Base-by-base conservation (phyloP, 306 rosid species). In the Cicer yamashitae region DNA sequence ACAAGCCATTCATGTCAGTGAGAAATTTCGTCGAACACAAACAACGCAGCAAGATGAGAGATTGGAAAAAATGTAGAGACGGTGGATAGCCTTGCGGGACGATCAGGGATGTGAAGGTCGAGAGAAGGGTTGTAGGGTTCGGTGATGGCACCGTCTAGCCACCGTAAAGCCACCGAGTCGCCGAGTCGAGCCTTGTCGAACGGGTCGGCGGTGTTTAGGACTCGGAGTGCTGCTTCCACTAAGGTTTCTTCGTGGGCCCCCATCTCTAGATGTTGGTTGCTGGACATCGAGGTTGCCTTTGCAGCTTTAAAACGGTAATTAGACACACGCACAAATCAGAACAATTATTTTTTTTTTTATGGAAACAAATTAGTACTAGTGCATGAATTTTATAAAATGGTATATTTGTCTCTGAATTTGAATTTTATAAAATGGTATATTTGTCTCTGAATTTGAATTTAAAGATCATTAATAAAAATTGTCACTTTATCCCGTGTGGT, bases 171-270 rank as follows among this genome's bases (percentile, higher is more conserved):
- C 13, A 83, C 90, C 0, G 74, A 34, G 72, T 91, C 91, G 45
- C 97, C 96, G 62, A 93, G 83, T 14, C 72, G 88, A 8, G 97
- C 96, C 81, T 93, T 93, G 82, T 93, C 91, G 82, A 85, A 89
- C 0, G 97, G 97, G 85, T 93, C 92, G 62, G 87, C 84, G 12
- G 93, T 88, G 84, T 86, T 88, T 15, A 93, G 92, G 57, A 93
- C 85, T 70, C 93, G 89, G 52, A 89, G 86, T 76, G 93, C 98
- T 46, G 93, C 92, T 65, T 87, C 92, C 11, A 86, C 89, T 30
- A 93, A 82, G 71, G 79, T 88, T 77, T 87, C 87, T 44, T 45
- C 77, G 37, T 73, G 15, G 47, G 75, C 9, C 6, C 39, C 56
- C 83, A 65, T 73, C 54, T 44, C 68, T 17, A 4, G 41, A 5